Evolutionary conservation across 352 stramenopile species (phyloP), one percentile per base, ranked within the genome.

Genomic region (Nothophytophthora sp.): DNA sequence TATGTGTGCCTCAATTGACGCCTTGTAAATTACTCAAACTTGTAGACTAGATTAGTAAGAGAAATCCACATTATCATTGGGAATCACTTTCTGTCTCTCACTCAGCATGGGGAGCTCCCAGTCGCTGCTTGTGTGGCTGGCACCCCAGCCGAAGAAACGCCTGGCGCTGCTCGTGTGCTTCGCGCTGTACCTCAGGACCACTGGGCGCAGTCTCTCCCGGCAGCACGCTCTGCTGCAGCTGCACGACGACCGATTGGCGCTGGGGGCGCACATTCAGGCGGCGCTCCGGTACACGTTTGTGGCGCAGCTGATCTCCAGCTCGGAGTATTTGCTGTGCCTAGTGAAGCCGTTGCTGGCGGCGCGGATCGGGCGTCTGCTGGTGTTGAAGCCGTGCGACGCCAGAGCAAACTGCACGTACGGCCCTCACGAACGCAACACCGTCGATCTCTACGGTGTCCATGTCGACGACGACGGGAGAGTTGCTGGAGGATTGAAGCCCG

Each of bases 361-460:
- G 20, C 67, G 67, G 24, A 82, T 89, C 37, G 70, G 60, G 1
- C 68, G 63, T 3, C 55, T 75, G 18, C 43, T 89, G 15, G 52
- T 86, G 27, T 69, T 72, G 58, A 77, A 52, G 24, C 54, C 62
- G 25, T 24, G 35, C 7, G 50, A 71, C 22, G 64, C 52, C 24
- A 38, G 60, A 22, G 28, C 42, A 10, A 69, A 78, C 38, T 55
- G 72, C 16, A 39, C 52, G 30, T 89, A 89, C 41, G 76, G 73
- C 13, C 55, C 52, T 15, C 60, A 89, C 48, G 51, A 62, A 29
- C 81, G 81, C 52, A 72, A 88, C 32, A 73, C 49, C 7, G 50
- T 91, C 7, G 78, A 91, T 45, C 35, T 91, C 27, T 89, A 88
- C 32, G 81, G 78, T 16, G 64, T 76, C 19, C 30, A 73, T n/a